phyloP scores from a whole-genome alignment of 352 stramenopile genomes.

The Phytophthora melonis region DNA sequence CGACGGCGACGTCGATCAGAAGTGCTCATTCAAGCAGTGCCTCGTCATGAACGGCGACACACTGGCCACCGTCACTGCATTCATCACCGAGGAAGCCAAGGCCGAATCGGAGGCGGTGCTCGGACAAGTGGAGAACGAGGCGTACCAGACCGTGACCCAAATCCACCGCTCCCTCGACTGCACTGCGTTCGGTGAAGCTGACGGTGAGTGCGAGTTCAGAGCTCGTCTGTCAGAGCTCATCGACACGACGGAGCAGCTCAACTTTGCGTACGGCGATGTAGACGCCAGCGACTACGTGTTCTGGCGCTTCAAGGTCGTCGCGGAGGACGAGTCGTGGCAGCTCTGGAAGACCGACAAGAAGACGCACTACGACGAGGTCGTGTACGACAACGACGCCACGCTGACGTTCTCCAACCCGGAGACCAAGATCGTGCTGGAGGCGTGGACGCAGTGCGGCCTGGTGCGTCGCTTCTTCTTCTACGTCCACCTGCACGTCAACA shows the following conservation, averaged over 20 bases:
- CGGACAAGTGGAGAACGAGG: conserved; percentile 40
- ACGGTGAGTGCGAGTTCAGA: conserved; percentile 46
- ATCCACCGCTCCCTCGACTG: conserved; percentile 71
- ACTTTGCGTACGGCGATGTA: conserved; percentile 10
- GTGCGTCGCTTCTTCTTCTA: conserved; percentile 40
- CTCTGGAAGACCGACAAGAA: conserved; percentile 49
- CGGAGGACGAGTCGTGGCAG: conserved; percentile 47
- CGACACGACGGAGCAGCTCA: conserved; percentile 36
- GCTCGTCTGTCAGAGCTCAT: conserved; percentile 50
- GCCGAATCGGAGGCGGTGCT: conserved; percentile 51
- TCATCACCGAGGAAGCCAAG: conserved; percentile 41
- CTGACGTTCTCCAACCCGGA: neutral
- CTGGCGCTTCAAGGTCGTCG: conserved; percentile 68
- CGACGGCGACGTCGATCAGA: conserved; percentile 39
- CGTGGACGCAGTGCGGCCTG: neutral
- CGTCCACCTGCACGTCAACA: conserved; percentile 62
- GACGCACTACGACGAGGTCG: conserved; percentile 14
- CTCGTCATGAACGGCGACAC: conserved; percentile 62
- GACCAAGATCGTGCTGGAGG: neutral
- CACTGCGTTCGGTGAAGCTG: conserved; percentile 40
- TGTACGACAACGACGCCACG: conserved; percentile 22
- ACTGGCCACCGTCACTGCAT: conserved; percentile 44
- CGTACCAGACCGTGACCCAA: conserved; percentile 63
- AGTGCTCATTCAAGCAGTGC: conserved; percentile 64
- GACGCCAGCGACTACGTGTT: conserved; percentile 57